These are phyloP conservation scores for Ceratocystis smalleyi DNA, from an alignment of 2,329 filamentous ascomycete genomes.

Conservation along the genomic window DNA sequence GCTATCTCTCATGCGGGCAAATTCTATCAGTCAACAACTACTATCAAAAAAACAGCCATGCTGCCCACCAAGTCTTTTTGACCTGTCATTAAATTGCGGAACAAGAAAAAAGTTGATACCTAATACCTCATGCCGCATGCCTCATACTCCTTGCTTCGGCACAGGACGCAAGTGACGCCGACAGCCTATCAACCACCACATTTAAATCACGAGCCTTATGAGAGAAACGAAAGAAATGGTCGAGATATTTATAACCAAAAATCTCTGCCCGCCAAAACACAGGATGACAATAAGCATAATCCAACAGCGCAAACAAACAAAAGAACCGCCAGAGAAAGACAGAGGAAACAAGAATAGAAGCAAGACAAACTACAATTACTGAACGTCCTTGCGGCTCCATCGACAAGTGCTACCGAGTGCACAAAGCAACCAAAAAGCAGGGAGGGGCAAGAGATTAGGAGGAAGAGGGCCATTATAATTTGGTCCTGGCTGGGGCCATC, in stretches of 20 bases:
- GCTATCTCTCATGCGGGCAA: background rate
- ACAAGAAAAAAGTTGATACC: background rate
- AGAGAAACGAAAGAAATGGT: background rate
- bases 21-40: background rate
- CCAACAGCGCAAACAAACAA: background rate
- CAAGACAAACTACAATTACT: background rate
- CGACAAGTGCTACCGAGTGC: background rate
- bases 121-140: background rate
- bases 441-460: background rate
- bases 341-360: background rate
- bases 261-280: background rate
- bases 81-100: background rate
- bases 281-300: constrained; percentile 6
- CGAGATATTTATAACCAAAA: background rate
- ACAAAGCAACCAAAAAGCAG: background rate
- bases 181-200: background rate
- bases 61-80: background rate
- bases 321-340: background rate
- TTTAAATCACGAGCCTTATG: background rate
- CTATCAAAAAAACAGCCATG: background rate
- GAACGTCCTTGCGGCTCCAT: background rate
- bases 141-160: background rate
- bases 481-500: background rate
- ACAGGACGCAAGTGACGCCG: background rate
- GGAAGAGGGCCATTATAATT: background rate